These are phyloP conservation scores for Chlorella ohadii DNA, from an alignment of 139 green algal species.

Conservation along the genomic window DNA sequence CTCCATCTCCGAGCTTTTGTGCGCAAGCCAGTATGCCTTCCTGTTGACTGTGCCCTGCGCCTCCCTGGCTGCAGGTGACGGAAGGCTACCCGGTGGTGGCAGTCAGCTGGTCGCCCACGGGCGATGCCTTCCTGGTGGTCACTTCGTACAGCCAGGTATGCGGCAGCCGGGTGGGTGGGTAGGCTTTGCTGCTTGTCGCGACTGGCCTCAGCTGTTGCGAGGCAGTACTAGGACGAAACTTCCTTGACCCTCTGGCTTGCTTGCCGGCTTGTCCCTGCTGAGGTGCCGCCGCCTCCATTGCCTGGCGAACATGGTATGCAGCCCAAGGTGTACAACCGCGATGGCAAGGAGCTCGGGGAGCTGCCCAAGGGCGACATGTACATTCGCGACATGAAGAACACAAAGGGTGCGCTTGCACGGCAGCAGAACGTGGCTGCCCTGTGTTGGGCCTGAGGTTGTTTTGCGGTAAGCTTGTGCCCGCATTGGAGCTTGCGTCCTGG, in stretches of 20 bases:
- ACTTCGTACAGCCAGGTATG: constrained; percentile 47
- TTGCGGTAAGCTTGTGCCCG: no score
- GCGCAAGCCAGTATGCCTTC: neutral
- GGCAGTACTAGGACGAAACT: no score
- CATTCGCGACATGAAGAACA: constrained; percentile 93
- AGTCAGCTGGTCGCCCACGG: constrained; percentile 77
- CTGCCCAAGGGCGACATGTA: constrained; percentile 96
- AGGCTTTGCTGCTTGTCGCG: no score
- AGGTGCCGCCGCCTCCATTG: no score
- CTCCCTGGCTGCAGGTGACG: neutral
- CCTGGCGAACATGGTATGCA: no score
- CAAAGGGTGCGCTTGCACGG: constrained; percentile 65
- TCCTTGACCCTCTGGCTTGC: no score
- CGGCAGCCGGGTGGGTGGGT: constrained; percentile 11
- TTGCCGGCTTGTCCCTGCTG: no score
- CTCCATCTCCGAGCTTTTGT: neutral
- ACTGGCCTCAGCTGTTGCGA: no score
- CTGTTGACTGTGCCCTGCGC: neutral
- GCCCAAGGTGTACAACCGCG: constrained; percentile 84
- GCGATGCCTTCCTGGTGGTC: constrained; percentile 86
- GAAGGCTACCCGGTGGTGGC: no score
- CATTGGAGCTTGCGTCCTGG: no score
- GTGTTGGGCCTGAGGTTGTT: no score
- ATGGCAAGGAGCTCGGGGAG: constrained; percentile 82
- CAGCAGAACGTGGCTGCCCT: no score